Base-by-base conservation (phyloP, 163 green algal species). In the Scenedesmus sp. region DNA sequence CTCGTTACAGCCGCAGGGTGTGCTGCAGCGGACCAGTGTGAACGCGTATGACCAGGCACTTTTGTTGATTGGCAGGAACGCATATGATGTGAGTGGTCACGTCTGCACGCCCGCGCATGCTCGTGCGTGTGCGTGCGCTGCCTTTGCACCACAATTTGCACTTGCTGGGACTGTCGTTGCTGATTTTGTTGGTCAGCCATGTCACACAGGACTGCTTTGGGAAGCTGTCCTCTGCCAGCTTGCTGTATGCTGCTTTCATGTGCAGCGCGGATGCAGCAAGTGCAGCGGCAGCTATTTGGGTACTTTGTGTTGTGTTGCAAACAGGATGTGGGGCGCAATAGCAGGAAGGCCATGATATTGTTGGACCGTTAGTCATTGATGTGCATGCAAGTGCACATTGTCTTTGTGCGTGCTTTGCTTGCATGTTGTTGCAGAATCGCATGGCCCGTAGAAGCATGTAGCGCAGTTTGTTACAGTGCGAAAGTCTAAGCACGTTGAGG, bases 371-470 rank as follows among this genome's bases (percentile, higher is more conserved):
- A 34, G 77, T 20, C 4, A 18, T 54, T 4, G 18, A 23, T 84
- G 76, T 84, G 76, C 76, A 84, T 84, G 76, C 76, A 15, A 54
- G 16, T 84, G 46, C 76, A 84, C 76, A 54, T 84, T 84, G 13
- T 84, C 46, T 84, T 4, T 54, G 13, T 54, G 13, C 34, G 20
- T 13, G 16, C 76, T 3, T 20, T 7, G 16, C 62, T 0, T 70
- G 62, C 62, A 70, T 3, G 16, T 15, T 70, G 8, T 18, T 70
- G 12, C 16, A 18, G 2, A 3, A 12, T 70, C 18, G 62, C 2
- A 70, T 70, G 62, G 62, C 2, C 10, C 8, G 8, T 16, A 23
- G 10, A 70, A 4, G 18, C 16, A 15, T 70, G 4, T 23, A 3
- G 9, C 62, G 62, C 62, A 70, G 62, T 70, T 70, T 12, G 62